Base-by-base conservation (phyloP, 177 flowering plant species). In the Vitis hybrid region DNA sequence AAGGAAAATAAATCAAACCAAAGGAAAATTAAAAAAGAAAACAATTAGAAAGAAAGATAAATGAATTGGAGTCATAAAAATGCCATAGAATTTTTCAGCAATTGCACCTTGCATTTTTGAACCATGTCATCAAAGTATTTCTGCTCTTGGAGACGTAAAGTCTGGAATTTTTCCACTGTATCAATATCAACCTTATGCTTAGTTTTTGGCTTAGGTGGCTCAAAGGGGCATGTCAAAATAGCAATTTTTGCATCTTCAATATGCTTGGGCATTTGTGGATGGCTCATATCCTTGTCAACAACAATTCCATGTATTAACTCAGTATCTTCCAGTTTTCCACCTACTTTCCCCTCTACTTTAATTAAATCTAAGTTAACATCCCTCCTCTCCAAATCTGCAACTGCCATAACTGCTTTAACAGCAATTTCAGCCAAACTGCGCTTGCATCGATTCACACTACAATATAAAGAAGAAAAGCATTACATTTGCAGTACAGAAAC, bases 111-210 rank as follows among this genome's bases (percentile, higher is more conserved):
- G 93, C 98, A 95, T 75, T 90, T 77, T 60, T 95, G 87, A 76
- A 95, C 99, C 98, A 95, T 95, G 71, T 93, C 97, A 85, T 95
- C 99, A 77, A 95, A 95, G 79, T 95, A 95, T 74, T 95, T 83
- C 83, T 82, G 89, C 81, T 95, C 99, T 73, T 95, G 99, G 64
- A 70, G 66, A 55, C 98, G 91, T 56, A 95, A 78, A 20, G 97
- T 90, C 75, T 95, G 91, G 74, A 95, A 95, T 81, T 95, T 95
- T 62, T 95, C 99, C 55, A 93, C 97, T 2, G 97, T 85, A 80
- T 95, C 97, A 78, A 95, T 93, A 71, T 95, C 99, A 79, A 95
- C 97, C 94, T 95, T 95, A 90, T 95, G 99, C 79, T 95, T 95
- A 62, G 99, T 95, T 82, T 95, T 95, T 66, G 98, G 99, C 87